Conservation (phyloP, 129 eudicot species). For the Ambrosia artemisiifolia region DNA sequence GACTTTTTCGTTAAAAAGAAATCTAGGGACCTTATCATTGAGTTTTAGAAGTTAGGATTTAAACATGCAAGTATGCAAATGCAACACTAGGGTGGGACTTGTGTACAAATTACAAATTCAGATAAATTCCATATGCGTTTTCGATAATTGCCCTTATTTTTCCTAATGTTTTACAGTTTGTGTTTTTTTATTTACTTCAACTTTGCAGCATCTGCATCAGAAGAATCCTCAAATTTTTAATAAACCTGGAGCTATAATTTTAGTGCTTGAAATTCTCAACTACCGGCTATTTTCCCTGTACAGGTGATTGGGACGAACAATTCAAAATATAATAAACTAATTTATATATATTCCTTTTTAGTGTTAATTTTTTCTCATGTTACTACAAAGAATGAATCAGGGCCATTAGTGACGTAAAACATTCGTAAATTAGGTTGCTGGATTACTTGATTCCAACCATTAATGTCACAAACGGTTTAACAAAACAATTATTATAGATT, state of each 20-base stretch:
- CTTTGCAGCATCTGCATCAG: constrained; percentile 74
- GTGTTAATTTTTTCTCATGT: background rate
- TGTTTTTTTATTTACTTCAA: background rate
- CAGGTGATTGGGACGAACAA: constrained; percentile 48
- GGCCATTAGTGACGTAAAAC: background rate
- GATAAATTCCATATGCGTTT: background rate
- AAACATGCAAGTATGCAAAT: background rate
- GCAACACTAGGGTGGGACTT: background rate
- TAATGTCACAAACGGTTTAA: background rate
- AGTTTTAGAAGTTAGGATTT: background rate
- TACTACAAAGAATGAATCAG: background rate
- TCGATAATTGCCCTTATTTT: background rate
- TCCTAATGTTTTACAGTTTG: background rate
- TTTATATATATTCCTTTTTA: background rate
- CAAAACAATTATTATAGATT: background rate
- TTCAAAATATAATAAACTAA: background rate
- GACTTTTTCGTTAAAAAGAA: background rate
- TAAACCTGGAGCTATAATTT: constrained; percentile 73
- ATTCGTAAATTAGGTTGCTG: background rate
- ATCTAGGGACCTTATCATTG: background rate
- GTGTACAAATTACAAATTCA: background rate
- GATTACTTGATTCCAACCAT: constrained; percentile 10
- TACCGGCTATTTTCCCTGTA: constrained; percentile 85
- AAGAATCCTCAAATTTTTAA: constrained; percentile 65
- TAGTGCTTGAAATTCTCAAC: constrained; percentile 88